phyloP scores from a whole-genome alignment of 441 rosid genomes.

The Adansonia rubrostipa region DNA sequence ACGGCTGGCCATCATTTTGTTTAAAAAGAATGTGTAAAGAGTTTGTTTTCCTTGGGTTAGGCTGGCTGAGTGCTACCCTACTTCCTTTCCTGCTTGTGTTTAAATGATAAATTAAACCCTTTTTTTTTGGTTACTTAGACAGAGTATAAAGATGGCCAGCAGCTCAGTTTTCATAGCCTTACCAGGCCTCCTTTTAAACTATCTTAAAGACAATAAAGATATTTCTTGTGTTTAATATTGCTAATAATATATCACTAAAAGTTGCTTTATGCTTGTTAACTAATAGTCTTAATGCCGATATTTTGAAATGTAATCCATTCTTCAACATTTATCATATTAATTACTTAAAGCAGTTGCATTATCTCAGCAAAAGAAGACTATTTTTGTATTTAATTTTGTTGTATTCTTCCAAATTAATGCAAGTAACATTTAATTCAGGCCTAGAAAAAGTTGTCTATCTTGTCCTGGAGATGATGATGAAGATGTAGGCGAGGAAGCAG shows the following conservation, averaged over 20 bases:
- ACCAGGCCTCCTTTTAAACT: not conserved
- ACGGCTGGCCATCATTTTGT: not conserved
- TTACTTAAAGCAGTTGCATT: slow-evolving; percentile 21
- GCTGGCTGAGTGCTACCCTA: not conserved
- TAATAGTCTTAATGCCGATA: not conserved
- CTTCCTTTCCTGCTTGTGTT: slow-evolving; percentile 7
- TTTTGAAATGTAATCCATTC: slow-evolving; percentile 12
- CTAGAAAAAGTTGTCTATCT: slow-evolving; percentile 85
- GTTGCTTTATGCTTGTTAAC: not conserved
- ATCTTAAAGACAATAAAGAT: slow-evolving; percentile 11
- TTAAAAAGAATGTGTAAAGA: not conserved
- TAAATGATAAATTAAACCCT: not conserved
- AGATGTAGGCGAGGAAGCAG: slow-evolving; percentile 96
- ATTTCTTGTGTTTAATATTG: not conserved
- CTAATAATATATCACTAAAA: not conserved
- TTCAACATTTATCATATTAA: slow-evolving; percentile 12
- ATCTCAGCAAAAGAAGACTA: not conserved
- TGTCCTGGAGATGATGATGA: slow-evolving; percentile 95
- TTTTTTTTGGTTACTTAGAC: not conserved
- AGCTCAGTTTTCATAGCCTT: slow-evolving; percentile 20
- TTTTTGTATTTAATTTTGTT: slow-evolving; percentile 13
- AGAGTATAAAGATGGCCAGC: not conserved
- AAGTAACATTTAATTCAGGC: slow-evolving; percentile 56
- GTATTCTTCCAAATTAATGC: slow-evolving; percentile 22
- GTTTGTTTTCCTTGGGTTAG: slow-evolving; percentile 22